Evolutionary conservation across 768 basidiomycete species (phyloP).

Genomic region (Xerocomellus chrysenteron): DNA sequence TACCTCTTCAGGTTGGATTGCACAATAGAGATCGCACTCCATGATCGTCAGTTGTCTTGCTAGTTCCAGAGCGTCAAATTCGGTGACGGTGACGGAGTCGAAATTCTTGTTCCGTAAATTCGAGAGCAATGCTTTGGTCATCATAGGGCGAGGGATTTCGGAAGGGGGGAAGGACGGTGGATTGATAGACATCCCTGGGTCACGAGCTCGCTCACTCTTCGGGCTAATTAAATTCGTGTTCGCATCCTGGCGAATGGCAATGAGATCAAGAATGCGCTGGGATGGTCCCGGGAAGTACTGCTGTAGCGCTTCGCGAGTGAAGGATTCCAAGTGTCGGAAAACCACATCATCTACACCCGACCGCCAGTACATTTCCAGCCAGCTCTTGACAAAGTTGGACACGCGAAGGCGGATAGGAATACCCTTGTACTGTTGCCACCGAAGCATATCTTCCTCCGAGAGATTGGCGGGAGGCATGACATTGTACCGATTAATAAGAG

Average conservation of each 20-base stretch:
- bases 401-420: slow-evolving; percentile 89
- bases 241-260: slow-evolving; percentile 53
- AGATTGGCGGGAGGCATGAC: slow-evolving; percentile 61
- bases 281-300: slow-evolving; percentile 67
- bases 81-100: slow-evolving; percentile 65
- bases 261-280: slow-evolving; percentile 69
- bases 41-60: slow-evolving; percentile 92
- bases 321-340: slow-evolving; percentile 53
- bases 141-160: slow-evolving; percentile 83
- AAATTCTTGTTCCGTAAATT: slow-evolving; percentile 68
- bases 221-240: slow-evolving; percentile 51
- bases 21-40: slow-evolving; percentile 86
- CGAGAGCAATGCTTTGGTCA: slow-evolving; percentile 75
- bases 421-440: slow-evolving; percentile 88
- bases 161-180: slow-evolving; percentile 50
- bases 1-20: slow-evolving; percentile 85
- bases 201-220: slow-evolving; percentile 63
- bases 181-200: slow-evolving; percentile 74
- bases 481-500: slow-evolving; percentile 82
- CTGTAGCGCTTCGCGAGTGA: slow-evolving; percentile 60
- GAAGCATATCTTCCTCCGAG: slow-evolving; percentile 55
- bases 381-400: slow-evolving; percentile 89
- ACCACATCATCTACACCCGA: slow-evolving; percentile 68
- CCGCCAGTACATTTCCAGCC: slow-evolving; percentile 92
- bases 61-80: slow-evolving; percentile 90